Evolutionary conservation across 2,329 filamentous ascomycete species (phyloP).

Genomic region (Aspergillus fijiensis): DNA sequence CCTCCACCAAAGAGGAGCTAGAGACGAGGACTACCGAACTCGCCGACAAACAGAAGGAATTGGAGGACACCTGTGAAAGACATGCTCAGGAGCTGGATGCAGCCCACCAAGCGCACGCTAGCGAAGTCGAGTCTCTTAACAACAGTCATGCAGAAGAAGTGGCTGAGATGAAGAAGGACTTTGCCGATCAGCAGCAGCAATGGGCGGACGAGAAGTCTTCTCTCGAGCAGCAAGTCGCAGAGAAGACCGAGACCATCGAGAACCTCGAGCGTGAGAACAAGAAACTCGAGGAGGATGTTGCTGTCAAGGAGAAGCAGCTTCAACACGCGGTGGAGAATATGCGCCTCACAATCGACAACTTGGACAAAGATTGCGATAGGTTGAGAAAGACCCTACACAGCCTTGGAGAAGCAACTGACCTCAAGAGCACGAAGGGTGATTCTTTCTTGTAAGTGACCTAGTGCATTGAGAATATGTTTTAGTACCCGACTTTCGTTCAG

Average conservation of each 20-base stretch:
- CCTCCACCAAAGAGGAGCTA: constrained; percentile 26
- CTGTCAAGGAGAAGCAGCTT: constrained; percentile 48
- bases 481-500: constrained; percentile 17
- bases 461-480: constrained; percentile 23
- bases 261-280: constrained; percentile 47
- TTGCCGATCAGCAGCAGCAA: constrained; percentile 32
- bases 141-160: constrained; percentile 29
- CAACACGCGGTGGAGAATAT: constrained; percentile 44
- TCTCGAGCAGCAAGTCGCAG: constrained; percentile 40
- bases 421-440: constrained; percentile 51
- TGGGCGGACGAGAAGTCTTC: constrained; percentile 36
- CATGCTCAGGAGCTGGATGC: constrained; percentile 29
- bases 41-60: constrained; percentile 30
- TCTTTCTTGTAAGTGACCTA: constrained; percentile 51
- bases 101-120: constrained; percentile 24
- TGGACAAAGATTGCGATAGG: constrained; percentile 52
- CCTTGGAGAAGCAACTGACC: constrained; percentile 52
- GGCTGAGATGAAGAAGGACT: constrained; percentile 26
- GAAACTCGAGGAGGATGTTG: constrained; percentile 46
- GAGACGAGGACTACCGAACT: constrained; percentile 13
- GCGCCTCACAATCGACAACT: constrained; percentile 50
- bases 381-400: constrained; percentile 52
- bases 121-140: constrained; percentile 27
- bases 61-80: constrained; percentile 32
- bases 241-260: constrained; percentile 42